Evolutionary conservation across 345 rosid genomes (phyloP).

Genomic region (Corchorus olitorius): DNA sequence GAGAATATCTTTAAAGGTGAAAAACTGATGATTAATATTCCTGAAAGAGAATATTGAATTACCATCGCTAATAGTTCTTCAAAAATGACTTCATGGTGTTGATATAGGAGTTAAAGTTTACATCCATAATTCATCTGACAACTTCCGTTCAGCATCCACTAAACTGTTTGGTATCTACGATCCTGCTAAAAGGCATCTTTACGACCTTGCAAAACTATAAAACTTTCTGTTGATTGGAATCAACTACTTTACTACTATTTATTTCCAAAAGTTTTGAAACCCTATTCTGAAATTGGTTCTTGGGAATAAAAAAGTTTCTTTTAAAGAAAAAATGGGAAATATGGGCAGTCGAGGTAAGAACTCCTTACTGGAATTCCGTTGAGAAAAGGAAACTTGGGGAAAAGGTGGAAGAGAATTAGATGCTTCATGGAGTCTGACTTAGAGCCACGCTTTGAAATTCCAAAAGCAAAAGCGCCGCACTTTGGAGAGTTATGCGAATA

Average conservation of each 20-base stretch:
- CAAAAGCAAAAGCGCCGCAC: not conserved
- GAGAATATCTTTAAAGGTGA: conserved; percentile 1
- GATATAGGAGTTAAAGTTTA: too few relatives aligned
- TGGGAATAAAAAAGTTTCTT: not conserved
- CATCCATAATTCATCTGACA: not conserved
- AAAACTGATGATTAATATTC: conserved; percentile 5
- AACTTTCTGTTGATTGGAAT: not conserved
- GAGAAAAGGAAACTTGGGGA: not conserved
- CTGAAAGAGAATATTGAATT: not conserved
- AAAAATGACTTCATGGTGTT: not conserved
- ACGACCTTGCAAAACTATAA: not conserved
- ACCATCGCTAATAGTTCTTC: not conserved
- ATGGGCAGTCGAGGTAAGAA: not conserved
- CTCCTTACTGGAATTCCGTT: not conserved
- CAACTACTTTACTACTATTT: not conserved
- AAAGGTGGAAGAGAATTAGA: conserved; percentile 11
- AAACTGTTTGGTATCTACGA: not conserved
- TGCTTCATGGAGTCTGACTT: not conserved
- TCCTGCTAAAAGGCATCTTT: not conserved
- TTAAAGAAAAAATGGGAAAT: not conserved
- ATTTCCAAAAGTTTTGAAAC: not conserved
- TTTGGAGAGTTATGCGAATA: not conserved
- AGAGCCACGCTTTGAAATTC: not conserved
- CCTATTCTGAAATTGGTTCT: not conserved
- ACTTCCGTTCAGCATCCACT: not conserved